Base-by-base conservation (phyloP, 1,139 yeast species). In the Nakaseomyces nivariensis region DNA sequence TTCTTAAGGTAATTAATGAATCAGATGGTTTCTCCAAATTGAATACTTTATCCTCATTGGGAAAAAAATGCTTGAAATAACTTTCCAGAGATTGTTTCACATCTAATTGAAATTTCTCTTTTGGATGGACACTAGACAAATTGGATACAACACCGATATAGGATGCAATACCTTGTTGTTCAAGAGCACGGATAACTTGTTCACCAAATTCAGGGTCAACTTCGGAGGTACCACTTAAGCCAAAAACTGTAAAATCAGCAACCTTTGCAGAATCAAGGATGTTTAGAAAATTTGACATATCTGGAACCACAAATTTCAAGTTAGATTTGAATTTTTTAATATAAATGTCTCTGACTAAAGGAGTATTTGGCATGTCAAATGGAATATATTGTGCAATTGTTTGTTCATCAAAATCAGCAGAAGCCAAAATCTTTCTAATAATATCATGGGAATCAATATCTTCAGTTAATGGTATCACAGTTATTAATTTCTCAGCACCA, bases 141-240 rank as follows among this genome's bases (percentile, higher is more conserved):
- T 88, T 86, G n/a, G 92, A 81, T 34, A 92, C 78, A 6, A 89
- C 87, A 27, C 96, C 94, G 52, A 85, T 72, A 1, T 81, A 82
- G 8, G 88, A 79, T 0, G 96, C 84, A 29, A 92, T 83, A 73
- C 98, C 98, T 71, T 94, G 98, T 22, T 92, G 78, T 61, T 87
- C 89, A 43, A 90, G 76, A 2, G 96, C 85, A 67, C 97, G 79
- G 54, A 94, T 75, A 41, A 90, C 79, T 58, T 86, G 88, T 68
- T 92, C 98, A 44, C 98, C 98, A 59, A 80, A 79, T 37, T 75
- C 76, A 41, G 74, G 71, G 54, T 84, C 90, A 43, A 90, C 95
- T 68, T 92, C 97, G 49, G 81, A 78, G 22, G 78, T 72, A 6
- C 96, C 96, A 48, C 96, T 87, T 45, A 92, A 72, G 17, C 89